Percentiles rank a stretch among this genome's conserved stretches.
These are phyloP conservation scores for Isoetes engelmannii DNA, from an alignment of 83 land plant species.

Conservation along the genomic window DNA sequence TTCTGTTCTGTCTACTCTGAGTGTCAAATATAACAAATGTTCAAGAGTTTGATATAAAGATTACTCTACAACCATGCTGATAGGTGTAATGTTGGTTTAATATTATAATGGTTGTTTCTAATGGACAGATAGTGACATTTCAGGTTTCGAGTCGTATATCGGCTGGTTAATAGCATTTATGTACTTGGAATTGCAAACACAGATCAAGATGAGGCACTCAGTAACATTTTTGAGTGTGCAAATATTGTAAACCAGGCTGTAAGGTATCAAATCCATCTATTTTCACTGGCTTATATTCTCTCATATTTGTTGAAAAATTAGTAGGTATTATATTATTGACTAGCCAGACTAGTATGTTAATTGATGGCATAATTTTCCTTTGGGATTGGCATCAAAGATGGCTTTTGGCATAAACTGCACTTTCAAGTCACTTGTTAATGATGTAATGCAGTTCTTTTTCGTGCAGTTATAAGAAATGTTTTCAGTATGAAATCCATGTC, in stretches of 20 bases:
- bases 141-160: constrained; percentile 74
- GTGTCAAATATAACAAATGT: not conserved
- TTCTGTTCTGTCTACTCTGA: not conserved
- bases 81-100: no score
- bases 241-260: constrained; percentile 89
- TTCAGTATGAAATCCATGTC: not conserved
- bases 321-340: not conserved
- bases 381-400: no score
- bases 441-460: not conserved
- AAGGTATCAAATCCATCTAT: constrained; percentile 10
- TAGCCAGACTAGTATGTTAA: not conserved
- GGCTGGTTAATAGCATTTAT: constrained; percentile 81
- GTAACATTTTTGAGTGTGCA: constrained; percentile 81
- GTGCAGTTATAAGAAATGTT: not conserved
- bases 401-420: no score
- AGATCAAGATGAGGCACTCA: constrained; percentile 37
- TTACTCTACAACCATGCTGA: not conserved
- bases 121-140: not conserved
- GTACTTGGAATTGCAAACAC: constrained; percentile 81
- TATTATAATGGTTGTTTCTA: no score
- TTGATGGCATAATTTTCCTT: no score
- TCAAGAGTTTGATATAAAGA: not conserved
- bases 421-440: no score
- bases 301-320: not conserved
- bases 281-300: not conserved